Base-by-base conservation (phyloP, 2,329 filamentous ascomycete species). In the Colletotrichum liriopes region DNA sequence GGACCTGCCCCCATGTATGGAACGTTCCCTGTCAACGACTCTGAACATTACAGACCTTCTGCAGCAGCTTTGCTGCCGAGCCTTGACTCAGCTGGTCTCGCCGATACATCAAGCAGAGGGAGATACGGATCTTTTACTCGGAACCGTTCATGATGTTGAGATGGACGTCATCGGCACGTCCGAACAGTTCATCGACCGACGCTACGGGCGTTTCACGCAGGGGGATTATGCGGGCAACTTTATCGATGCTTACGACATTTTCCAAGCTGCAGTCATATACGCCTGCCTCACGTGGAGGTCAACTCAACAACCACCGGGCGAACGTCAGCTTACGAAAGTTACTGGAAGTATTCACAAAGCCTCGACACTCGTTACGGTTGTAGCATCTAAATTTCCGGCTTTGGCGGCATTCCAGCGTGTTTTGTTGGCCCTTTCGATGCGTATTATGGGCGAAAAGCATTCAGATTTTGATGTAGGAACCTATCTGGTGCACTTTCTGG, bases 171-270 rank as follows among this genome's bases (percentile, higher is more conserved):
- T 71, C 3, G 29, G 35, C 16, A 45, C 62, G 4, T 73, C 49
- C n/a, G 45, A 49, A 6, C 56, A 62, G 5, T 61, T 73, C n/a
- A 59, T 73, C 51, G 45, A 39, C 20, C 35, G 37, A 12, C 41
- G 32, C 14, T 71, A 73, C 39, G 45, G 54, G 16, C 32, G 29
- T 26, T 67, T 56, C n/a, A 43, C 32, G 3, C 23, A 43, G 11
- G 67, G 67, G 1, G 32, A 20, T 5, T 66, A 62, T 14, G n/a
- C 49, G 2, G 56, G 61, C 20, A 62, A n/a, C 9, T 71, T 73
- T 37, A 35, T 73, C 35, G 67, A 73, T n/a, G 71, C 67, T 4
- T 73, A 73, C 7, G 62, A 71, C 12, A 47, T 66, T 12, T 58
- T 73, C 8, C 68, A 70, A 29, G 71, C 67, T 26, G 71, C 43